A percentile compares a stretch with the other conserved stretches of the same genome.
Conservation (phyloP, 768 basidiomycete species). For the Cystofilobasidium capitatum region DNA sequence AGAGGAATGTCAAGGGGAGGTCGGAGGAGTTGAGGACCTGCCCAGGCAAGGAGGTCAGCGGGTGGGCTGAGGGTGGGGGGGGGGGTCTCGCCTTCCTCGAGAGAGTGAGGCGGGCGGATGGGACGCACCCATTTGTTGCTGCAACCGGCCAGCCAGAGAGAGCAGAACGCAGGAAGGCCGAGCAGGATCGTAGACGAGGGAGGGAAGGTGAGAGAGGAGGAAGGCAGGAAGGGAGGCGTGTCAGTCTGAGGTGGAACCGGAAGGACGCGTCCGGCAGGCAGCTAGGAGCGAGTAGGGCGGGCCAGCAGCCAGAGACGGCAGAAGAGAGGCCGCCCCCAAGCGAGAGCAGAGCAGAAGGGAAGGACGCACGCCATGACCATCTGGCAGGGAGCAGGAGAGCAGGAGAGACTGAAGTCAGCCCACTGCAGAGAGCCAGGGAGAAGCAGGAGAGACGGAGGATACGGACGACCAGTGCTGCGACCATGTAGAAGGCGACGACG, state of each 20-base stretch:
- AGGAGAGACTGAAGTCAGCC: not conserved
- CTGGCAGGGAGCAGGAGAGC: conserved; percentile 32
- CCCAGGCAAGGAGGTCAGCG: conserved; percentile 12
- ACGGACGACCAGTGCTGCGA: conserved; percentile 61
- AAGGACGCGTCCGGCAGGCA: too few relatives aligned
- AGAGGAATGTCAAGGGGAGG: conserved; percentile 57
- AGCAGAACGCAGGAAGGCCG: not conserved
- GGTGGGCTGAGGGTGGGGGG: not conserved
- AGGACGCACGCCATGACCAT: conserved; percentile 40
- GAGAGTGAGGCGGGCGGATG: not conserved
- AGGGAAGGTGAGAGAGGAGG: not conserved
- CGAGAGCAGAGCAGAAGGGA: conserved; percentile 14
- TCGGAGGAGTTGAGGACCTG: conserved; percentile 58
- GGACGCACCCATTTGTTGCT: conserved; percentile 51
- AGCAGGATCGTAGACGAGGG: not conserved
- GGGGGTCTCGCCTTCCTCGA: too few relatives aligned
- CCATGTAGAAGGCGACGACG: conserved; percentile 74
- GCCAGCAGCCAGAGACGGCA: not conserved
- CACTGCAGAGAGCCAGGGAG: conserved; percentile 8
- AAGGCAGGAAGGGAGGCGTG: not conserved
- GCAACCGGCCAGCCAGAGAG: not conserved
- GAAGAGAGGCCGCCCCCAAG: conserved; percentile 4
- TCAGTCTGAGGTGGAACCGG: too few relatives aligned
- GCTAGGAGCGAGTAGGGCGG: not conserved
- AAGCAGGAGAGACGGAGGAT: conserved; percentile 6